Evolutionary conservation across 176 grass and related monocot species (phyloP), one percentile per base, ranked within the genome.

Genomic region (Otatea glauca): DNA sequence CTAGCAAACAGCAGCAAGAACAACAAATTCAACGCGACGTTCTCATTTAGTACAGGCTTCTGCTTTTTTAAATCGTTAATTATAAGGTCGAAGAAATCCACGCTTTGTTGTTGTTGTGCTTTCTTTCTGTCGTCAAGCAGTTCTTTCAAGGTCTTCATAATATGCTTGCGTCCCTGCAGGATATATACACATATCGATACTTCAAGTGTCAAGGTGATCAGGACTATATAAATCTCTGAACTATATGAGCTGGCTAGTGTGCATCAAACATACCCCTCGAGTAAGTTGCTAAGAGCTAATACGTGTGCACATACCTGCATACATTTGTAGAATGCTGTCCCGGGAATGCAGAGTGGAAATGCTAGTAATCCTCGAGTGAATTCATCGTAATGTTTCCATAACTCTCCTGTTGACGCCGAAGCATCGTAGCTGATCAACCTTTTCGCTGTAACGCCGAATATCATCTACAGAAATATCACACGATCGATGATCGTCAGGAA

Each of bases 1-100:
- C 92, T 86, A 1, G 92, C 92, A 6, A 94, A 94, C 20, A 91
- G 86, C 56, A 94, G 70, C 68, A 87, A 49, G 70, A 91, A 94
- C 68, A 91, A 11, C 54, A 94, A 43, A 39, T 94, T 80, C 45
- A 89, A 38, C 23, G 89, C 80, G 48, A 85, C 53, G 29, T 21
- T 49, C 71, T 94, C 86, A 7, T 77, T 89, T 48, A 89, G 29
- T 5, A 59, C 15, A 29, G 87, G 11, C 41, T 27, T 68, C 5
- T 83, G 76, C 58, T 78, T 81, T 63, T 83, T 79, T 1, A 94
- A 25, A 17, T 91, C 89, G 0, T 43, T 66, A 21, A 94, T 89
- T 14, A 94, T 27, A 7, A 66, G 34, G 17, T 94, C 89, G 41
- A 91, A 84, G 76, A 94, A 94, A 77, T 94, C 92, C 11, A 74